Evolutionary conservation across 2,329 filamentous ascomycete species (phyloP).

Genomic region (Ophiosphaerella narmari): DNA sequence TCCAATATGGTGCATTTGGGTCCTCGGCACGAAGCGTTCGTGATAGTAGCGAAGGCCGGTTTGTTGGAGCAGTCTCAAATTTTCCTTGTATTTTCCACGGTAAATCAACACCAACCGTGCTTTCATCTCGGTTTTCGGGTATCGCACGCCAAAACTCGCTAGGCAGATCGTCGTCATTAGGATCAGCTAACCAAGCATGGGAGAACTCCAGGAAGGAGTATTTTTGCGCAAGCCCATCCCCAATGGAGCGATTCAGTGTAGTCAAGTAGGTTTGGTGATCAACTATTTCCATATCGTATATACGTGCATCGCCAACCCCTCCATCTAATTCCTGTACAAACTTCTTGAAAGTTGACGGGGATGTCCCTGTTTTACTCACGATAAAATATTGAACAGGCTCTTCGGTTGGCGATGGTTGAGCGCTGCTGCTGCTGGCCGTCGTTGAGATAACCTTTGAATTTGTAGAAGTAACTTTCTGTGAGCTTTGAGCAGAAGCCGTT

Average conservation of each 20-base stretch:
- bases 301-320: background rate
- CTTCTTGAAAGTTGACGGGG: constrained; percentile 3
- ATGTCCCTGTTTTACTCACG: background rate
- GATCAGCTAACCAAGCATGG: background rate
- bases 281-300: background rate
- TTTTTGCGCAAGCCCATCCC: background rate
- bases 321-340: constrained; percentile 13
- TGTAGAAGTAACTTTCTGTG: background rate
- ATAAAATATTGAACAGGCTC: background rate
- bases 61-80: background rate
- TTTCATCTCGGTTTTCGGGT: background rate
- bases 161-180: background rate
- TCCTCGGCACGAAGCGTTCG: background rate
- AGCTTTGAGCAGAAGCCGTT: background rate
- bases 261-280: constrained; percentile 6
- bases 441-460: background rate
- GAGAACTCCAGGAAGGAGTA: constrained; percentile 3
- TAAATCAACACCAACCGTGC: no score
- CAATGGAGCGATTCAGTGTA: background rate
- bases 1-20: constrained; percentile 7
- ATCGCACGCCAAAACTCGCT: background rate
- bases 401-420: background rate
- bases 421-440: background rate
- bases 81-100: no score
- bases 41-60: background rate